Evolutionary conservation across 225 moss, liverwort and hornwort genomes (phyloP), one percentile per base, ranked within the genome.

Genomic region (Pseudoscleropodium purum): DNA sequence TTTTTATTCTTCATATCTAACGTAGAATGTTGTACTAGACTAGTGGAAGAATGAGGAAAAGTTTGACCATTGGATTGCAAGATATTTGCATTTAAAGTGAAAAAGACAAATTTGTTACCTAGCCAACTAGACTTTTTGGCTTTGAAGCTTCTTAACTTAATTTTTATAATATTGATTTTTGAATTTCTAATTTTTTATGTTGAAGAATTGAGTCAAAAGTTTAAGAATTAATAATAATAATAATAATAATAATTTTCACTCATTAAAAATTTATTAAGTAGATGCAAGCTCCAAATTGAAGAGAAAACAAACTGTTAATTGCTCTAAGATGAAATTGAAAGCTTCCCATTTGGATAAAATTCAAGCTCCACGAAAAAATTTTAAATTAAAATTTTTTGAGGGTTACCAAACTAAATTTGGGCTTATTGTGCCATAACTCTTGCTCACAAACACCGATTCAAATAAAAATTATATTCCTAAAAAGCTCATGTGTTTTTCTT

Each of bases 381-480:
- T 27, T 8, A 5, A 9, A 43, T 39, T 69, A 11, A 65, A 34
- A 9, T 11, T n/a, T 13, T n/a, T 12, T 4, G 23, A 13, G 10
- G 41, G 3, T 5, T 16, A 0, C 6, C 1, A 3, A 29, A 16
- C 9, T 27, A 73, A 74, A 10, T 45, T 74, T 29, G 47, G 3
- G 18, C 6, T 74, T 30, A 16, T 10, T 45, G 17, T 29, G 18
- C 18, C 24, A 30, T 75, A 18, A 75, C 26, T 75, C 47, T 30
- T 30, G 30, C 5, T 74, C 29, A 3, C 1, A 4, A 0, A 11
- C 30, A 30, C 1, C 2, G 1, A 45, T 47, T 45, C 8, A 74
- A 45, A 47, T 18, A 74, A 43, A 27, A 73, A 73, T 23, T 16
- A 25, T 29, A 74, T 10, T 45, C 6, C 18, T 16, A 1, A 0